phyloP scores from a whole-genome alignment of 139 green algal genomes.

The Chlamydomonas sphaeroides region DNA sequence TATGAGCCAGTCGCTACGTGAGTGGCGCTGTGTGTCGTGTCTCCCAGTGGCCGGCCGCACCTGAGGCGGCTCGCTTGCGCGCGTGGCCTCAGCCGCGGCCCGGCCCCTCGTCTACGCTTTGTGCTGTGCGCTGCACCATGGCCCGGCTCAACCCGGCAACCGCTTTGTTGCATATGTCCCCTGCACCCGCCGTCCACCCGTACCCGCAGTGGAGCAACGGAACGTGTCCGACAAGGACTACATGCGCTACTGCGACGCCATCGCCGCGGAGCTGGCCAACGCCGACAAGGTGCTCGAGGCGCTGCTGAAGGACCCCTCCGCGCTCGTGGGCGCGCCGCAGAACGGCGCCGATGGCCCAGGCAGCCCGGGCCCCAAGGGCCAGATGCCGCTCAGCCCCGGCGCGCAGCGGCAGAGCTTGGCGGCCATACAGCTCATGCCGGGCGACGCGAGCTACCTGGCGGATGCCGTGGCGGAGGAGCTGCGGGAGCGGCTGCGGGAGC shows the following conservation, averaged over 20 bases:
- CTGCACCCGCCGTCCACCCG: too few relatives aligned
- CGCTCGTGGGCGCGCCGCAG: background rate
- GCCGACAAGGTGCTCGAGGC: slow-evolving; percentile 45
- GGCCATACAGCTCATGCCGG: slow-evolving; percentile 21
- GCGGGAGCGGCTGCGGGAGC: slow-evolving; percentile 46
- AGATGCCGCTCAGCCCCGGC: background rate
- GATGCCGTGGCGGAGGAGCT: slow-evolving; percentile 67
- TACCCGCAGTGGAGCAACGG: slow-evolving; percentile 50
- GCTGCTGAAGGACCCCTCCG: slow-evolving; percentile 44
- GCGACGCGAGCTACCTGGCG: slow-evolving; percentile 56
- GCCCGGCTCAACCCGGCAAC: too few relatives aligned
- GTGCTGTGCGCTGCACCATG: too few relatives aligned
- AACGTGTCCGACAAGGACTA: slow-evolving; percentile 59
- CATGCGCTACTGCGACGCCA: slow-evolving; percentile 40
- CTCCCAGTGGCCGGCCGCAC: too few relatives aligned
- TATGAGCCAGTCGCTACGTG: slow-evolving; percentile 52
- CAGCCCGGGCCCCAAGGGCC: background rate
- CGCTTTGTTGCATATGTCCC: too few relatives aligned
- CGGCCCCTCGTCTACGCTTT: too few relatives aligned
- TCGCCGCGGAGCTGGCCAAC: slow-evolving; percentile 50
- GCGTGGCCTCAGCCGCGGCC: too few relatives aligned
- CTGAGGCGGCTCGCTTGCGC: too few relatives aligned
- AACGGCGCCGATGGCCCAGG: too few relatives aligned
- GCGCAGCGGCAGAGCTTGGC: background rate
- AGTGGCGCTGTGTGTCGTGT: too few relatives aligned